Evolutionary conservation across 2,329 filamentous ascomycete species (phyloP), one percentile per base, ranked within the genome.

Genomic region (Rutstroemia sp.): DNA sequence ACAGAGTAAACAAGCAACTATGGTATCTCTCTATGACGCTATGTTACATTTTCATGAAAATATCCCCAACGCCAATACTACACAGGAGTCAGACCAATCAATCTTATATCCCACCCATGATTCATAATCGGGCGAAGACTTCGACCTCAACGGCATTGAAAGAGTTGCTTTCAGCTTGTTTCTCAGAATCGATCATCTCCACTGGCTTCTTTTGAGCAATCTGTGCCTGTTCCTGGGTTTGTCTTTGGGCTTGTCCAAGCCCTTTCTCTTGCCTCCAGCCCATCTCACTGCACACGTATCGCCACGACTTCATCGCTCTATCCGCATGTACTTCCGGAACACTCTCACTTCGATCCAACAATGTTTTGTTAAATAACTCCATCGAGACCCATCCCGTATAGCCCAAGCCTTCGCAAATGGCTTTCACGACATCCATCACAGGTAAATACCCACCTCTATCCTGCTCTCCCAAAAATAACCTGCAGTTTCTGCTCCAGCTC

Each of bases 401-500:
- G 0, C 80, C 81, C 17, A 83, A 69, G 5, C 77, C 76, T 51
- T 77, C 71, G 45, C 82, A 68, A 51, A 86, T 75, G 0, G 78
- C 75, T 53, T 73, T 70, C 6, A 78, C 68, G 2, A 86, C 75
- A 23, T 77, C 73, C 51, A 74, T 65, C 1, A 82, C 74, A 0
- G 84, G 83, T 19, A 87, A 64, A 67, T 84, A 86, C 0, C 76
- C 83, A 1, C 80, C 81, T 67, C 78, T 71, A 67, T 86, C 73
- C 45, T 65, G 59, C 44, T 68, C 67, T 44, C 61, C 65, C 41
- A 65, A 30, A 62, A 87, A 83, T 59, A 86, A 82, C 17, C 88
- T 75, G 60, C 85, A 88, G 67, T 91, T 91, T 17, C 88, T 73
- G 39, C 81, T 88, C 88, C 88, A 92, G 65, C 79, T 88, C 88